A percentile compares a stretch with the other conserved stretches of the same genome.
Evolutionary conservation across 441 rosid genomes (phyloP).

Genomic region (Erodium trifolium): DNA sequence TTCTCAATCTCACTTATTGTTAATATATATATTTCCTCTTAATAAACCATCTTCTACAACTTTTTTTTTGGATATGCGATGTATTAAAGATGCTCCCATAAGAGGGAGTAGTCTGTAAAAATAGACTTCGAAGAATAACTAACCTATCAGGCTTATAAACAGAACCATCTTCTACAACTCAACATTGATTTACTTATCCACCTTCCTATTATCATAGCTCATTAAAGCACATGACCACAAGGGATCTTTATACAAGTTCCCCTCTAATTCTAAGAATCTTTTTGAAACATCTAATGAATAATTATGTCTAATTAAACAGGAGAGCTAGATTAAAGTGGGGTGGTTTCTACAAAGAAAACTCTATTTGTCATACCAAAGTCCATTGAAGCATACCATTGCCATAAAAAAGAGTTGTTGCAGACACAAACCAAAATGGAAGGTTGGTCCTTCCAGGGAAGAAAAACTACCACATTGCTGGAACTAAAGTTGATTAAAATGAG

Average conservation of each 20-base stretch:
- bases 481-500: too few species aligned
- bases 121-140: too few species aligned
- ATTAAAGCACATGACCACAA: too few species aligned
- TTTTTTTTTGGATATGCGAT: too few species aligned
- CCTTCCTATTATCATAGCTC: background rate
- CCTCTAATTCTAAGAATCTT: background rate
- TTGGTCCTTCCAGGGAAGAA: background rate
- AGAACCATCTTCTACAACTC: background rate
- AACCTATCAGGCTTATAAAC: too few species aligned
- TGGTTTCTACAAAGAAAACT: background rate
- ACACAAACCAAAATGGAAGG: background rate
- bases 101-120: too few species aligned
- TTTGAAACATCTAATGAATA: background rate
- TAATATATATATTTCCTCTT: too few species aligned
- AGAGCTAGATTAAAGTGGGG: background rate
- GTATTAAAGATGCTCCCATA: too few species aligned
- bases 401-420: background rate
- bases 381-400: background rate
- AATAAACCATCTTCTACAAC: background rate
- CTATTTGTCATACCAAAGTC: background rate
- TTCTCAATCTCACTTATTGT: too few species aligned
- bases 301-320: background rate
- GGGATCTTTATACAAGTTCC: background rate
- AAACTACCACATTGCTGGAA: background rate
- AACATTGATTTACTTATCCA: background rate